Percentiles rank a stretch among this genome's conserved stretches.
phyloP scores from a whole-genome alignment of 768 basidiomycete species.

The Leccinum uliginosum region DNA sequence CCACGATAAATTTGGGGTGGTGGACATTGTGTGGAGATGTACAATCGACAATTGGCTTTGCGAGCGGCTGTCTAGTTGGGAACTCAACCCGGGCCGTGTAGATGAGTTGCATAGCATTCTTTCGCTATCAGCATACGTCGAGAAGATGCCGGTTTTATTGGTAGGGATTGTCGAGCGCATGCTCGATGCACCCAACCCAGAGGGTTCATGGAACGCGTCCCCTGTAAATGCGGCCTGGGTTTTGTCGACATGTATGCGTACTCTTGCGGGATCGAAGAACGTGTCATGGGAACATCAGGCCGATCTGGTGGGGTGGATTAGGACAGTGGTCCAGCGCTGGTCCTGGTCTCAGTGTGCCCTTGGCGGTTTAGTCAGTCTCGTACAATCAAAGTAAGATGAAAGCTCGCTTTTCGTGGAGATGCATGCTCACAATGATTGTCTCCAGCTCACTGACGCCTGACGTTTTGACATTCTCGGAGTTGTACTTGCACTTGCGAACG shows the following conservation, averaged over 20 bases:
- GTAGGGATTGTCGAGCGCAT: slow-evolving; percentile 41
- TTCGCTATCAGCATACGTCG: slow-evolving; percentile 48
- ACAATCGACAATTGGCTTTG: slow-evolving; percentile 49
- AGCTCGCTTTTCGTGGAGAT: neutral
- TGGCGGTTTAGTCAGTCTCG: slow-evolving; percentile 47
- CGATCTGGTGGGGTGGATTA: slow-evolving; percentile 49
- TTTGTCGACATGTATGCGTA: slow-evolving; percentile 54
- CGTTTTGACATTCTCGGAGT: slow-evolving; percentile 37
- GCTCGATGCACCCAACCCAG: slow-evolving; percentile 29
- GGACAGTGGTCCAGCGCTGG: slow-evolving; percentile 47
- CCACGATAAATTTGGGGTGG: slow-evolving; percentile 49
- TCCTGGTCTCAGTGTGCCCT: slow-evolving; percentile 54
- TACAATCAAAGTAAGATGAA: slow-evolving; percentile 40
- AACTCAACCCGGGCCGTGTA: slow-evolving; percentile 38
- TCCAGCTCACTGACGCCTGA: slow-evolving; percentile 20
- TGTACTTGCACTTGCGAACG: slow-evolving; percentile 50
- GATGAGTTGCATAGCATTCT: slow-evolving; percentile 53
- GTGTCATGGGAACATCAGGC: slow-evolving; percentile 45
- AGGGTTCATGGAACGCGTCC: slow-evolving; percentile 31
- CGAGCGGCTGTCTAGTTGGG: slow-evolving; percentile 40
- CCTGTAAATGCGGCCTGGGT: slow-evolving; percentile 49
- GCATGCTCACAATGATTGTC: neutral
- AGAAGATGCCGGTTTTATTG: slow-evolving; percentile 39
- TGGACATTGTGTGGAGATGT: slow-evolving; percentile 57
- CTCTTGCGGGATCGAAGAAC: slow-evolving; percentile 37